Evolutionary conservation across 169 alveolate species (phyloP), one percentile per base, ranked within the genome.

Genomic region (Eimeria acervulina): DNA sequence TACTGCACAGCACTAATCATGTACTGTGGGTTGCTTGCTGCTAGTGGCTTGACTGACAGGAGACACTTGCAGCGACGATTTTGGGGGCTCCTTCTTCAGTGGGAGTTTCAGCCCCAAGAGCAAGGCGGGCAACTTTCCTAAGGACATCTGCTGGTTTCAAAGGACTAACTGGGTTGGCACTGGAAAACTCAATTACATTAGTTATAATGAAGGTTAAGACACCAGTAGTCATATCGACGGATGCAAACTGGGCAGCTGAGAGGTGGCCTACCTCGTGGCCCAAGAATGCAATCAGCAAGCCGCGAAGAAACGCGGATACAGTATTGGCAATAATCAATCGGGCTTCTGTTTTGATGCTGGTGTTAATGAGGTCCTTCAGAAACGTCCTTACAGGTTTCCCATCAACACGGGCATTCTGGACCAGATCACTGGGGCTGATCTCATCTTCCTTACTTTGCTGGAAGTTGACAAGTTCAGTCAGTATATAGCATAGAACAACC

Each of bases 201-300:
- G 80, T 28, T 44, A 59, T 31, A 38, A 33, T 1, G 47, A 85
- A 85, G 33, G 38, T 85, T 42, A 85, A 7, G 59, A 85, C 61
- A 61, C 93, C 93, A 19, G 93, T 85, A 52, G 81, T n/a, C 80
- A 59, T 19, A 38, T 85, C 93, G 40, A 85, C 93, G 59, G 93
- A 17, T 85, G 80, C 59, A 28, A 85, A 61, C 31, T 85, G 93
- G 26, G 93, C 93, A 6, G 93, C 93, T 52, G 80, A 36, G 80
- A 85, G 44, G 38, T 55, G 63, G 61, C 93, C 93, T n/a, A 85
- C 15, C 36, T 85, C 52, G 61, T 85, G 93, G 12, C 93, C 93
- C 81, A 61, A 0, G 81, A 52, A 85, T 12, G 80, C 36, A 85
- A 59, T 61, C 40, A 85, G 61, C 40, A 85, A 15, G 81, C 93